phyloP scores from a whole-genome alignment of 1,284 basidiomycete genomes.

The Papiliotrema flavescens region DNA sequence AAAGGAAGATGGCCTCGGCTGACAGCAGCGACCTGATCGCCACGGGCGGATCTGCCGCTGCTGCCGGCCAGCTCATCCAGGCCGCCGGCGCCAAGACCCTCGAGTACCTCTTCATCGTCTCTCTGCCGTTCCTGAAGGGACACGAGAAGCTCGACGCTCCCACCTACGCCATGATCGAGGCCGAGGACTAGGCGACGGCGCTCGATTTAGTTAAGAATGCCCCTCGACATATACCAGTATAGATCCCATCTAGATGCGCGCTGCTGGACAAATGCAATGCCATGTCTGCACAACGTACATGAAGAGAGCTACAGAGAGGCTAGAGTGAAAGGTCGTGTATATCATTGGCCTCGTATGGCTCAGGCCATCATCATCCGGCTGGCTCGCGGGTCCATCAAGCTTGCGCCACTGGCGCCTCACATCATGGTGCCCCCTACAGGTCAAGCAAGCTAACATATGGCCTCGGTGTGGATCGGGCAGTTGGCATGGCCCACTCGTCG shows the following conservation, averaged over 20 bases:
- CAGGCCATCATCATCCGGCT: too few relatives aligned
- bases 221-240: too few relatives aligned
- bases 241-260: too few relatives aligned
- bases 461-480: background rate
- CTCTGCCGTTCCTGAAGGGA: slow-evolving; percentile 78
- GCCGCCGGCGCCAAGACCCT: slow-evolving; percentile 78
- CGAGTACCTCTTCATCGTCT: slow-evolving; percentile 94
- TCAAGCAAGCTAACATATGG: slow-evolving; percentile 5
- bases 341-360: too few relatives aligned
- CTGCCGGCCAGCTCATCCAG: slow-evolving; percentile 84
- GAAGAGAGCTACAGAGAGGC: background rate
- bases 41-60: slow-evolving; percentile 91
- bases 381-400: too few relatives aligned
- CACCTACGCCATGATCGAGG: slow-evolving; percentile 76
- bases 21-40: slow-evolving; percentile 75
- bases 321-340: background rate
- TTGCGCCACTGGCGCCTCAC: too few relatives aligned
- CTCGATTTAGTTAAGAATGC: too few relatives aligned
- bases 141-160: slow-evolving; percentile 77
- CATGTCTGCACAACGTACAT: too few relatives aligned
- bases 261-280: too few relatives aligned
- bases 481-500: too few relatives aligned
- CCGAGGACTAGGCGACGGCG: slow-evolving; percentile 57
- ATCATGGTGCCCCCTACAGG: too few relatives aligned
- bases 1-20: background rate